Conservation (phyloP, 2,329 filamentous ascomycete genomes). For the Microdochium bolleyi region DNA sequence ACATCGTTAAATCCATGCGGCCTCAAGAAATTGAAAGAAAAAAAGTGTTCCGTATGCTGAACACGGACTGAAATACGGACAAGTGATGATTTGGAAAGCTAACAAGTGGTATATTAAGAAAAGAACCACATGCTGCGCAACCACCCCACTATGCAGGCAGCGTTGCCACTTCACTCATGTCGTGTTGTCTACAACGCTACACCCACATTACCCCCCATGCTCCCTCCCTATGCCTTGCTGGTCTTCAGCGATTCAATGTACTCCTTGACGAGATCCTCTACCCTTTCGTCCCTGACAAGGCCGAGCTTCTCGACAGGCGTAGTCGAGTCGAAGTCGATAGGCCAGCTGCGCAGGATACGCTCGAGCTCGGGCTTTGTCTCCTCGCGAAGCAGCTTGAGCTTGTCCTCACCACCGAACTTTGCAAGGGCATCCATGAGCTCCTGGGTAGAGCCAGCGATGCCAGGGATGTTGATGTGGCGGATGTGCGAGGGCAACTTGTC, state of each 20-base stretch:
- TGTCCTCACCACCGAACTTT: conserved; percentile 46
- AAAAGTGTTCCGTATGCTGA: too few species aligned
- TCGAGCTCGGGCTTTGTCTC: conserved; percentile 45
- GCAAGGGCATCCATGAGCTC: conserved; percentile 52
- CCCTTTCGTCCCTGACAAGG: conserved; percentile 39
- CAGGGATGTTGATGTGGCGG: conserved; percentile 50
- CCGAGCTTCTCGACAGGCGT: conserved; percentile 39
- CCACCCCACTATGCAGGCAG: not conserved
- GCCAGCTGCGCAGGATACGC: conserved; percentile 53
- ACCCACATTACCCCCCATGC: not conserved
- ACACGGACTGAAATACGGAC: not conserved
- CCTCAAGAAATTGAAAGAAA: too few species aligned
- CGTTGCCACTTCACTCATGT: not conserved
- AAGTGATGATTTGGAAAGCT: too few species aligned
- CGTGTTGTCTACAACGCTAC: not conserved
- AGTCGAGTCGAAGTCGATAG: conserved; percentile 45
- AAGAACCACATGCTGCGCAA: too few species aligned
- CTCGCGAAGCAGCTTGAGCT: conserved; percentile 42
- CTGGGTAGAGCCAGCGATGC: conserved; percentile 48
- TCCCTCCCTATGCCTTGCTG: conserved; percentile 4
- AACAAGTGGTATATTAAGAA: not conserved
- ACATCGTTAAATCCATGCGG: too few species aligned
- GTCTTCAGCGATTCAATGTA: conserved; percentile 34
- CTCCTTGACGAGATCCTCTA: conserved; percentile 47
- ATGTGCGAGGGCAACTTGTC: conserved; percentile 33